phyloP scores from a whole-genome alignment of 257 asterid genomes.

The Eustoma russellianum region DNA sequence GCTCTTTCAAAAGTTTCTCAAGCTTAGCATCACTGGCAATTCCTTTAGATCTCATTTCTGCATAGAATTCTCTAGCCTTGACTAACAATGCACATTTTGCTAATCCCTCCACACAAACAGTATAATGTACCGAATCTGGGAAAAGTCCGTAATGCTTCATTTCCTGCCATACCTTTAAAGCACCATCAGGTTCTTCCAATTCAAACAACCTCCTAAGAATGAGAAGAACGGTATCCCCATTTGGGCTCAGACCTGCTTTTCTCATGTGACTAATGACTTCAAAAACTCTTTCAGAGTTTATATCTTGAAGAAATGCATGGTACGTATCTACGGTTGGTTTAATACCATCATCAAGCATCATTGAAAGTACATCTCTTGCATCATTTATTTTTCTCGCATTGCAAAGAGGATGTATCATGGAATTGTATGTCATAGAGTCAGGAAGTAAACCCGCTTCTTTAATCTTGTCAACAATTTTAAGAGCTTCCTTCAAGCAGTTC shows the following conservation, averaged over 20 bases:
- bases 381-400: conserved; percentile 46
- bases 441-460: conserved; percentile 47
- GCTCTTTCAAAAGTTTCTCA: conserved; percentile 46
- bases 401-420: conserved; percentile 66
- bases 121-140: conserved; percentile 41
- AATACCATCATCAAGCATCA: conserved; percentile 51
- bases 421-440: conserved; percentile 50
- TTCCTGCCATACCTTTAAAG: conserved; percentile 51
- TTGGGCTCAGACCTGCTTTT: conserved; percentile 51
- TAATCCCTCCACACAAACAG: conserved; percentile 55
- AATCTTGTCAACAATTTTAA: conserved; percentile 51
- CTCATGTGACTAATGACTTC: conserved; percentile 54
- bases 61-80: conserved; percentile 54
- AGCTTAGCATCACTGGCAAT: conserved; percentile 39
- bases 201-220: conserved; percentile 39
- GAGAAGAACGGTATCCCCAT: conserved; percentile 37
- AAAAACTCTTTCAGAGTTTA: conserved; percentile 37
- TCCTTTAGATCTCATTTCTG: conserved; percentile 53
- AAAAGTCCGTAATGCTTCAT: conserved; percentile 39
- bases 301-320: conserved; percentile 58
- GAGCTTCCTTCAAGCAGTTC: conserved; percentile 71
- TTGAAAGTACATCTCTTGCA: conserved; percentile 48
- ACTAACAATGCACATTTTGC: conserved; percentile 38
- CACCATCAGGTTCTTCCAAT: conserved; percentile 45
- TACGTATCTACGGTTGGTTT: conserved; percentile 59